Conservation (phyloP, 306 rosid genomes). For the Trichosanthes truncata region DNA sequence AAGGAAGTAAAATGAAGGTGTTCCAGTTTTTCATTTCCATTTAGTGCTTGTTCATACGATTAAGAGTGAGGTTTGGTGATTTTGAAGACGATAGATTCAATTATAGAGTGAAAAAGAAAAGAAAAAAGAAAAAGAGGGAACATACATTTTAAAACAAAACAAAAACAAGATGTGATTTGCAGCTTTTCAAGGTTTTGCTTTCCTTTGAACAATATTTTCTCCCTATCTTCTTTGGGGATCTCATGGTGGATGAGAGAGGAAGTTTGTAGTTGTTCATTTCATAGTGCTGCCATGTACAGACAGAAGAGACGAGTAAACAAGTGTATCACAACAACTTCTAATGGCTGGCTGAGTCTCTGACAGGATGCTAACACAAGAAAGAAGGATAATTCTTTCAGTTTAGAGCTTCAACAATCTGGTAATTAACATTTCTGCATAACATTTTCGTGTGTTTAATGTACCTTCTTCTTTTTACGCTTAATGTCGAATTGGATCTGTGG, state of each 20-base stretch:
- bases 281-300: conserved; percentile 1
- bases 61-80: neutral
- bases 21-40: neutral
- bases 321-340: neutral
- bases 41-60: neutral
- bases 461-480: neutral
- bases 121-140: neutral
- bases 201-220: neutral
- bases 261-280: conserved; percentile 1
- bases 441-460: neutral
- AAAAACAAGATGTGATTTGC: neutral
- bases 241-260: neutral
- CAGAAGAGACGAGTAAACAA: neutral
- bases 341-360: neutral
- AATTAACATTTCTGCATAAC: neutral
- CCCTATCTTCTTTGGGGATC: neutral
- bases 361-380: conserved; percentile 3
- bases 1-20: neutral
- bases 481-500: neutral
- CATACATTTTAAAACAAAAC: neutral
- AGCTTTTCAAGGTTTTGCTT: neutral
- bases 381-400: neutral
- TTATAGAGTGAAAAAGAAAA: neutral
- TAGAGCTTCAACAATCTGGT: neutral
- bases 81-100: neutral